These are phyloP conservation scores for Pseudophaeomoniella oleicola DNA, from an alignment of 2,329 filamentous ascomycete genomes.

Conservation along the genomic window DNA sequence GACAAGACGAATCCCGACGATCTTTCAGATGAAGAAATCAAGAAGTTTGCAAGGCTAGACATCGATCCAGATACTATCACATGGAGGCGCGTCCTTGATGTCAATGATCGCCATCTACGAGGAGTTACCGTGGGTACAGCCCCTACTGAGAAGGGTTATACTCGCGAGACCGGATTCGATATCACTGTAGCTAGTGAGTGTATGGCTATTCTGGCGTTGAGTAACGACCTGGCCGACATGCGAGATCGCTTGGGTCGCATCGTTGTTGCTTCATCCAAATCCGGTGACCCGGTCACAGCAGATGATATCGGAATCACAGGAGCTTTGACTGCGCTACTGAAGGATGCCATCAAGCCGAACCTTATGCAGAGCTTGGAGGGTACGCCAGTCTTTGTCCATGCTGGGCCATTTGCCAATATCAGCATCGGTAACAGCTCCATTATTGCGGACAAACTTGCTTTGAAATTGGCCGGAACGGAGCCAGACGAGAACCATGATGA, in stretches of 20 bases:
- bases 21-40: slow-evolving; percentile 78
- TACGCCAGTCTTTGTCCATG: slow-evolving; percentile 93
- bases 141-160: slow-evolving; percentile 77
- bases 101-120: slow-evolving; percentile 89
- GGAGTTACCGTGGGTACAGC: slow-evolving; percentile 80
- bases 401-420: slow-evolving; percentile 96
- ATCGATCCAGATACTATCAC: slow-evolving; percentile 96
- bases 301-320: slow-evolving; percentile 90
- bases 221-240: slow-evolving; percentile 76
- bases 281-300: slow-evolving; percentile 83
- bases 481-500: slow-evolving; percentile 69
- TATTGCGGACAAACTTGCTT: slow-evolving; percentile 82
- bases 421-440: slow-evolving; percentile 94
- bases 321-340: slow-evolving; percentile 87
- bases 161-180: slow-evolving; percentile 83
- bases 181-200: slow-evolving; percentile 96
- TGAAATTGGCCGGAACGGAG: slow-evolving; percentile 93
- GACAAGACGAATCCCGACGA: slow-evolving; percentile 87
- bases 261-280: slow-evolving; percentile 79
- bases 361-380: slow-evolving; percentile 97
- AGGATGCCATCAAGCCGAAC: slow-evolving; percentile 97
- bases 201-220: slow-evolving; percentile 94
- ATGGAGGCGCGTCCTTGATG: slow-evolving; percentile 89
- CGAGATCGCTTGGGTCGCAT: slow-evolving; percentile 85
- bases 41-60: slow-evolving; percentile 78